Base-by-base conservation (phyloP, 495 filamentous ascomycete genomes). In the Astrothelium subdiscretum region DNA sequence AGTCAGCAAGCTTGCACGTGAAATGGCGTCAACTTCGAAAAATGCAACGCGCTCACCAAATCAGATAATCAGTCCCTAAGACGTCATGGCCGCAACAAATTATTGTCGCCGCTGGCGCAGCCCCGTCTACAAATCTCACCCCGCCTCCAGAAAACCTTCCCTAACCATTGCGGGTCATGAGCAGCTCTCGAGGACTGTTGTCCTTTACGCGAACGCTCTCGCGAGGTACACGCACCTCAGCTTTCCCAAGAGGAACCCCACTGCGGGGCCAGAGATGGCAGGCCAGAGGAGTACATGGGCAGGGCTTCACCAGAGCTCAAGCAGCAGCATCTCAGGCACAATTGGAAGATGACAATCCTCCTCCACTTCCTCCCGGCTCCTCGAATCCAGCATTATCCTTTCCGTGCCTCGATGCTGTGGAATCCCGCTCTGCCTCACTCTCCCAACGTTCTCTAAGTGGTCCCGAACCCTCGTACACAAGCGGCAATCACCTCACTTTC, bases 381-480 rank as follows among this genome's bases (percentile, higher is more conserved):
- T 89, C 91, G 20, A 98, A 97, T 69, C 91, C 94, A 1, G 88
- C 91, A 54, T 87, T 98, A 76, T 84, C 88, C 20, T 99, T 99
- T 68, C 94, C 94, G 3, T 99, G 94, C 70, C 86, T 99, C 12
- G 94, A 99, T 71, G 89, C 87, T 12, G 83, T 92, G 62, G 94
- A 99, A 69, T 84, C 85, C 1, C 85, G 87, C 68, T 88, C 90
- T 18, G 89, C 90, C 8, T 85, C 79, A n/a, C 83, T 96, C 44
- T 83, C 85, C 64, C 82, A 84, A 32, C 78, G 83, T 57, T 90
- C 90, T 1, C 79, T 88, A 13, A 80, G 83, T 22, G 94, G 94
- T 1, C 94, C 94, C 2, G 94, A 99, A 68, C 94, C 94, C 0
- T 89, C 90, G 6, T 99, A 99, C 73, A 95, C 90, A 0, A 88